Evolutionary conservation across 177 flowering plant genomes (phyloP).

Genomic region (Tripterygium wilfordii): DNA sequence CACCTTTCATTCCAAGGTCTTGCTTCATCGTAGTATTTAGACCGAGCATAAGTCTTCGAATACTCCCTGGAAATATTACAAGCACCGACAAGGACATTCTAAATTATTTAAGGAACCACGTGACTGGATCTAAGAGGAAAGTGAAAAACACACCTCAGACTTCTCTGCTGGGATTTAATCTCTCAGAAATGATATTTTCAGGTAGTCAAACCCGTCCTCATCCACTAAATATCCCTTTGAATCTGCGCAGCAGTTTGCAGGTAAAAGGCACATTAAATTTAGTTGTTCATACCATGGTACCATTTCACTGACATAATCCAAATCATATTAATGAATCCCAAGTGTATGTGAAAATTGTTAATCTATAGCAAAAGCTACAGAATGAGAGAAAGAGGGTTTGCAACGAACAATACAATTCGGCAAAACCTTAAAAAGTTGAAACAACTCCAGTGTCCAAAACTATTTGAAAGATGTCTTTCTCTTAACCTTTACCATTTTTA

Average conservation of each 20-base stretch:
- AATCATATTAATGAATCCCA: no score
- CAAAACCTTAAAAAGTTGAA: no score
- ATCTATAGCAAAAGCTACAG: no score
- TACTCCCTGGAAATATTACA: slow-evolving; percentile 70
- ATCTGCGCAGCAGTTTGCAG: slow-evolving; percentile 46
- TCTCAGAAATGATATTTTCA: slow-evolving; percentile 78
- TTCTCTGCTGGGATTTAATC: slow-evolving; percentile 91
- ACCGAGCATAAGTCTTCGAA: slow-evolving; percentile 87
- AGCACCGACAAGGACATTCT: slow-evolving; percentile 1
- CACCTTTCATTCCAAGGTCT: slow-evolving; percentile 99
- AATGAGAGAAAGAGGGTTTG: no score
- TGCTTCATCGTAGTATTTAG: slow-evolving; percentile 91
- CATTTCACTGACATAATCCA: no score
- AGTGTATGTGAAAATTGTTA: no score
- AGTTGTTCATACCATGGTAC: no score
- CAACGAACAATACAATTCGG: no score
- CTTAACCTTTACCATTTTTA: no score
- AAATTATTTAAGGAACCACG: background rate
- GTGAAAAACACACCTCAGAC: slow-evolving; percentile 55
- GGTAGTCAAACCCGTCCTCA: slow-evolving; percentile 93
- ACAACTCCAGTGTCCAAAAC: no score
- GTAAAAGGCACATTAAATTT: no score
- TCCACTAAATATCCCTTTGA: slow-evolving; percentile 95
- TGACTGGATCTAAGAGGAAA: background rate
- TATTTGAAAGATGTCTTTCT: no score